Conservation (phyloP, 305 asterid species). For the Coffea humblotiana region DNA sequence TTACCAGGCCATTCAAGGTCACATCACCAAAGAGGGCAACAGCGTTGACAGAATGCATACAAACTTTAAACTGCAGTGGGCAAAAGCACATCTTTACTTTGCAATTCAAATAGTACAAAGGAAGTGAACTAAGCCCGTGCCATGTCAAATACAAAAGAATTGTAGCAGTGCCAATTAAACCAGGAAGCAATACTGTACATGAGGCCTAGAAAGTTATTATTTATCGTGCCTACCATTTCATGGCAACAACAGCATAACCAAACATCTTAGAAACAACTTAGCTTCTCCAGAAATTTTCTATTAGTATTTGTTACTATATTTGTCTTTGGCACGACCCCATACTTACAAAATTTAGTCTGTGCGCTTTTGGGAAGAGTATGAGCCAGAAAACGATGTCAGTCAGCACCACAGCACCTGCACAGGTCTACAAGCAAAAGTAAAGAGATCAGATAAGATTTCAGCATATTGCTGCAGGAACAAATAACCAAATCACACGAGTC, state of each 20-base stretch:
- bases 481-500: neutral
- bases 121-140: neutral
- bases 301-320: neutral
- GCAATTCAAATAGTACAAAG: neutral
- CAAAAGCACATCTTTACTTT: neutral
- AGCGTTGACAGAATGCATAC: constrained; percentile 82
- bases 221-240: neutral
- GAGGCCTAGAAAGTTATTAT: neutral
- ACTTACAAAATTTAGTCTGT: constrained; percentile 44
- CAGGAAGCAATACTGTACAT: neutral
- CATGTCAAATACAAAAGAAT: neutral
- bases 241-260: neutral
- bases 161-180: neutral
- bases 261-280: neutral
- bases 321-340: neutral
- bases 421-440: constrained; percentile 38
- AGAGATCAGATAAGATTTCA: constrained; percentile 7
- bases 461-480: neutral
- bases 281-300: neutral
- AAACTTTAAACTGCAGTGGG: constrained; percentile 53
- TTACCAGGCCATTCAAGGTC: constrained; percentile 65
- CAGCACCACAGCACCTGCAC: constrained; percentile 82
- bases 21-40: constrained; percentile 71
- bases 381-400: constrained; percentile 88
- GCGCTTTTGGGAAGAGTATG: constrained; percentile 59